Percentiles rank a stretch among this genome's conserved stretches.
Evolutionary conservation across 2,329 filamentous ascomycete genomes (phyloP).

Genomic region (Talaromyces sp.): DNA sequence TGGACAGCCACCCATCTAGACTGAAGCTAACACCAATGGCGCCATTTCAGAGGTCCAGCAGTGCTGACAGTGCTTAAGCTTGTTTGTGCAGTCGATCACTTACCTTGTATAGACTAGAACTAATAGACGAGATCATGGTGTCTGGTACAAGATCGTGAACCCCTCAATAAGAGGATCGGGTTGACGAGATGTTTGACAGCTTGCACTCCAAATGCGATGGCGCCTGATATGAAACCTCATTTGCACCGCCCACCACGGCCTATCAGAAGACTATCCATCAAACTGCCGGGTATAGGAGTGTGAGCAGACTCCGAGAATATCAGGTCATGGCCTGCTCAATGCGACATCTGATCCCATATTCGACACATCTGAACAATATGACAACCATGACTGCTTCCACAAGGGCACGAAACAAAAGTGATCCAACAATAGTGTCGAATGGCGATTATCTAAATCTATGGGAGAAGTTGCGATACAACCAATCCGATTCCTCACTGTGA

Average conservation of each 20-base stretch:
- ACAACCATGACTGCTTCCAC: background rate
- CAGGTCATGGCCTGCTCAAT: background rate
- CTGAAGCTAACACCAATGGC: slow-evolving; percentile 2
- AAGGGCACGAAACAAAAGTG: background rate
- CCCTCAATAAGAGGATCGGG: background rate
- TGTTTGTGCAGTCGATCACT: background rate
- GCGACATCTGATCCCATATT: background rate
- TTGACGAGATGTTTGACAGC: background rate
- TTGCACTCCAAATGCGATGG: background rate
- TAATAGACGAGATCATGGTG: background rate
- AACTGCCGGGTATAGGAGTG: background rate
- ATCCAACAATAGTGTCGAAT: background rate
- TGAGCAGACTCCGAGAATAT: background rate
- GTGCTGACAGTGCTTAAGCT: slow-evolving; percentile 7
- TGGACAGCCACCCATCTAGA: background rate
- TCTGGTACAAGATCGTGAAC: background rate
- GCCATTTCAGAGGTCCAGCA: slow-evolving; percentile 4
- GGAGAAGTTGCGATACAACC: background rate
- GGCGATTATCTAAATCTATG: background rate
- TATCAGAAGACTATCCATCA: background rate
- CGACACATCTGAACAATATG: background rate
- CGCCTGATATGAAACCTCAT: background rate
- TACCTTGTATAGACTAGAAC: slow-evolving; percentile 8
- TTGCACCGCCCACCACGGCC: background rate
- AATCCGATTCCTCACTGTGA: background rate